Base-by-base conservation (phyloP, 371 early-diverging fungal species). In the Syncephalis plumigaleata region DNA sequence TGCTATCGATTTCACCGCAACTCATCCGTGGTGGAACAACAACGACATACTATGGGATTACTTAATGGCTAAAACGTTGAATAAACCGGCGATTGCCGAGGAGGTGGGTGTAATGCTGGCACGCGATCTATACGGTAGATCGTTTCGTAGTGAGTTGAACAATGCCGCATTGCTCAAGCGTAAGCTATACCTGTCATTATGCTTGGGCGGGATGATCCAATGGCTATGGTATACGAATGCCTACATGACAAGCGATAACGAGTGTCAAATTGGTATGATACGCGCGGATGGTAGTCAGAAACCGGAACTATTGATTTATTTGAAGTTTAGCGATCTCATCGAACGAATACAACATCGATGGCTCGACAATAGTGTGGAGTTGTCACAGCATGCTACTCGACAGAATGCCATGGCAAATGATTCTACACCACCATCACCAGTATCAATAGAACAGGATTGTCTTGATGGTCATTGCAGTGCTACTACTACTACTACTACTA, bases 21-120 rank as follows among this genome's bases (percentile, higher is more conserved):
- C 46, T 4, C 46, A 46, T 46, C 46, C 46, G 2, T 46, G 46
- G 46, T 46, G 46, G 46, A 15, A 17, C 7, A 18, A 26, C 15
- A 18, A 20, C 15, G 36, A 46, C 25, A 16, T 46, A 26, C 25
- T 24, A 17, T 46, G 25, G 25, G 46, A 27, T 20, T 36, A 27
- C 4, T 18, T 27, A 17, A 46, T 46, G 25, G 46, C 23, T 27
- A 18, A 20, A 15, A 36, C 36, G 13, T 13, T 20, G 31, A 7
- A 17, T 36, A 15, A 26, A 17, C 46, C 46, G 27, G 27, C 23
- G 16, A 8, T 46, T 9, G 25, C 31, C 18, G 27, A 46, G 20
- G 46, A 46, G 27, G 46, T 46, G 15, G 46, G 46, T 36, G 36
- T 46, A 15, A 46, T 46, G 46, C 25, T 27, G 25, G 18, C 25